Conservation (phyloP, 106 monocot genomes). For the Allium cepa region DNA sequence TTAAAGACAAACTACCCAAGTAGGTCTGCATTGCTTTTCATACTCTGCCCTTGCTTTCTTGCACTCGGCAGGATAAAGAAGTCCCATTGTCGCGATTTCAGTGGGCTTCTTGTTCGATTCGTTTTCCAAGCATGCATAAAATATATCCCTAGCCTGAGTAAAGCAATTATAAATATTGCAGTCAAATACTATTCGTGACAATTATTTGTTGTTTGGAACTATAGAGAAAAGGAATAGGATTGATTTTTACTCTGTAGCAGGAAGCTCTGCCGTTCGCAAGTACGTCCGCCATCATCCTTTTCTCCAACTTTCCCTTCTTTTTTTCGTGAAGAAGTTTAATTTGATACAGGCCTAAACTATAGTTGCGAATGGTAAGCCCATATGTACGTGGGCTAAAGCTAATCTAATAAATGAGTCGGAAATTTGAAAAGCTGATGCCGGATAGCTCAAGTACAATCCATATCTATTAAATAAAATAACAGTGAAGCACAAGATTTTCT, state of each 20-base stretch:
- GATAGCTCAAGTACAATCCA: no score
- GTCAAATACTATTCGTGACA: no score
- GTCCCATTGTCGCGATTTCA: slow-evolving; percentile 77
- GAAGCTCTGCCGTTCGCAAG: slow-evolving; percentile 56
- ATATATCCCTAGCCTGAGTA: slow-evolving; percentile 65
- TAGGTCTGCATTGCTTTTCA: slow-evolving; percentile 64
- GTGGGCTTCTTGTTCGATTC: slow-evolving; percentile 67
- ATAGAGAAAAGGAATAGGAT: background rate
- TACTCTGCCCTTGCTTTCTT: slow-evolving; percentile 49
- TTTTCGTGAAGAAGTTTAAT: no score
- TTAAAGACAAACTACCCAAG: slow-evolving; percentile 49
- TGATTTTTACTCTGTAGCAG: slow-evolving; percentile 54
- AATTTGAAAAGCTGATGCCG: no score
- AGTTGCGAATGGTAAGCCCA: no score
- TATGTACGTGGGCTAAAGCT: no score
- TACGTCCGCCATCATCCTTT: slow-evolving; percentile 54
- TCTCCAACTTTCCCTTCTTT: background rate
- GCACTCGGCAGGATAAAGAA: slow-evolving; percentile 79
- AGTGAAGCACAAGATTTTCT: no score
- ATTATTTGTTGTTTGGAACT: background rate
- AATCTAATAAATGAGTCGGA: no score
- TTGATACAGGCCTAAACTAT: no score
- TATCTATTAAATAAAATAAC: no score
- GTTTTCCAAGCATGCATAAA: slow-evolving; percentile 81
- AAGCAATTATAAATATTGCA: no score